Conservation (phyloP, 768 basidiomycete species). For the Pholiota microspora region DNA sequence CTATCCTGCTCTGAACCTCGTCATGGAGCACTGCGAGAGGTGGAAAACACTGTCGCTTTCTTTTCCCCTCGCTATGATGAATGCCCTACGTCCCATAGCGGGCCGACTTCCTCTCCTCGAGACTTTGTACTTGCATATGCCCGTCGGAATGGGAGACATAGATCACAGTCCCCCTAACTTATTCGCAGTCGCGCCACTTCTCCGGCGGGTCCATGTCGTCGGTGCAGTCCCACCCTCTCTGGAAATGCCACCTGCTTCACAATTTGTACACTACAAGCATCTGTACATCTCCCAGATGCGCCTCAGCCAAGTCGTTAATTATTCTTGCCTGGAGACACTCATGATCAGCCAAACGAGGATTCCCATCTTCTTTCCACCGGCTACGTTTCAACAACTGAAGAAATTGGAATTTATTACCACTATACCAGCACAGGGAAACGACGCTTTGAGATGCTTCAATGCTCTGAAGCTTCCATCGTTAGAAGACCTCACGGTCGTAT, state of each 20-base stretch:
- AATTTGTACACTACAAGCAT: constrained; percentile 5
- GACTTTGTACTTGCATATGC: background rate
- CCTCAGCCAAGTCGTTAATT: background rate
- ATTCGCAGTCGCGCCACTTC: constrained; percentile 1
- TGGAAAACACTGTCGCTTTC: constrained; percentile 5
- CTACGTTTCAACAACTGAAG: background rate
- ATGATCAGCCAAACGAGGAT: constrained; percentile 2
- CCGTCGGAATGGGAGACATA: background rate
- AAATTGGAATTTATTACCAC: background rate
- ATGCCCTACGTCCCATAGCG: background rate
- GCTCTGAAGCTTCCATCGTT: background rate
- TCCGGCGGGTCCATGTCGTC: constrained; percentile 1
- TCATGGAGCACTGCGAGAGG: constrained; percentile 2
- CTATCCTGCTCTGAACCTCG: background rate
- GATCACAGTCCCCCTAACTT: background rate
- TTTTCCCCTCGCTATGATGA: background rate
- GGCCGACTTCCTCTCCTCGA: background rate
- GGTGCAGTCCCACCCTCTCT: background rate
- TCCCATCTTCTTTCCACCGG: background rate
- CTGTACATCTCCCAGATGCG: background rate
- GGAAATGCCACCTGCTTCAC: background rate
- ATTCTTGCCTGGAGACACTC: background rate
- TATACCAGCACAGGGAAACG: background rate
- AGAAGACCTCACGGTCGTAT: constrained; percentile 4
- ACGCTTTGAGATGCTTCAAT: background rate